Conservation (phyloP, 2,329 filamentous ascomycete species). For the Graphium sp. region DNA sequence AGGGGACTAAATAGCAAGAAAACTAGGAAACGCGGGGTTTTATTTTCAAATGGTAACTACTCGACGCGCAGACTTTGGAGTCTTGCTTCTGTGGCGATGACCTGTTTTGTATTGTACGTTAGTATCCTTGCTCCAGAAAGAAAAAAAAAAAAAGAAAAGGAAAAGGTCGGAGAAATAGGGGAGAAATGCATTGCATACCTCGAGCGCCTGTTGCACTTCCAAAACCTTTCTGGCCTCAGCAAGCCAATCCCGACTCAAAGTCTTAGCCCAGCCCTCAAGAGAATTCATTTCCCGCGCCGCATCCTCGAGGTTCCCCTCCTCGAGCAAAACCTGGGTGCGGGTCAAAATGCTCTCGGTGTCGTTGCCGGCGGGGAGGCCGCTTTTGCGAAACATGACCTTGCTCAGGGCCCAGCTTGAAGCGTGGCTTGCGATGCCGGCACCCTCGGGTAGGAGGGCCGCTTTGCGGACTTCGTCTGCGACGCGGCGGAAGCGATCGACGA, state of each 20-base stretch:
- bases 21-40: no score
- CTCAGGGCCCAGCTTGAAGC: conserved; percentile 79
- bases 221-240: conserved; percentile 78
- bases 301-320: conserved; percentile 83
- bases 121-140: conserved; percentile 7
- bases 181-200: conserved; percentile 33
- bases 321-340: conserved; percentile 73
- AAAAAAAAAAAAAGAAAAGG: not conserved
- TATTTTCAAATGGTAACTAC: no score
- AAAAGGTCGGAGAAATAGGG: conserved; percentile 1
- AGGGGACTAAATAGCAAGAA: no score
- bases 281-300: conserved; percentile 93
- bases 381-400: conserved; percentile 94
- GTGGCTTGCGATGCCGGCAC: conserved; percentile 88
- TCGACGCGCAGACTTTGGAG: conserved; percentile 77
- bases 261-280: conserved; percentile 87
- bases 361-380: conserved; percentile 62
- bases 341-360: conserved; percentile 91
- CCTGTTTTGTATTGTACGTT: conserved; percentile 28
- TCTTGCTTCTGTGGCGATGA: conserved; percentile 79
- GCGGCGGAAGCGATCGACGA: conserved; percentile 90
- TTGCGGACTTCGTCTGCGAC: conserved; percentile 89
- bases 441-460: conserved; percentile 77
- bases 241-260: conserved; percentile 86
- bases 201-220: conserved; percentile 89